Percentiles rank a stretch among this genome's conserved stretches.
These are phyloP conservation scores for Panicum miliaceum DNA, from an alignment of 176 grass and related monocot genomes.

Conservation along the genomic window DNA sequence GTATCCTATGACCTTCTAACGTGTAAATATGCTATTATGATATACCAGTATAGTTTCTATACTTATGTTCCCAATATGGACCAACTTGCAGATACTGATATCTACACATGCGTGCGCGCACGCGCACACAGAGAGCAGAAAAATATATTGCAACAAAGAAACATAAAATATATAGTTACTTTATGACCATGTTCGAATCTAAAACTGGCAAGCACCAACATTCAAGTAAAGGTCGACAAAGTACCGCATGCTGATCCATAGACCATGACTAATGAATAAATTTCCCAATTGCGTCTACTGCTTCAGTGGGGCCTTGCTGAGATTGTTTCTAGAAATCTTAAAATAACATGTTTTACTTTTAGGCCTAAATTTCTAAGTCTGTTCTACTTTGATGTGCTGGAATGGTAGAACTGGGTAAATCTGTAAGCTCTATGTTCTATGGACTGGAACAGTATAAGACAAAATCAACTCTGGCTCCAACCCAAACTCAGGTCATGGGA, in stretches of 20 bases:
- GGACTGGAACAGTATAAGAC: neutral
- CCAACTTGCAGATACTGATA: neutral
- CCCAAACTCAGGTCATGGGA: neutral
- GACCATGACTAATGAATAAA: neutral
- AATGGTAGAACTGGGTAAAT: neutral
- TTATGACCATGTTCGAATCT: neutral
- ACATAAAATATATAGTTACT: neutral
- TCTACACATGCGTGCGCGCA: too few relatives aligned
- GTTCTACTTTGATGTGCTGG: neutral
- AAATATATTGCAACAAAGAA: neutral
- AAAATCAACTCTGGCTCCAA: neutral
- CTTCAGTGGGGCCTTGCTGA: neutral
- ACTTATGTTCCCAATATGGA: neutral
- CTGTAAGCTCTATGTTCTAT: neutral
- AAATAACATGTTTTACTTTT: conserved; percentile 14
- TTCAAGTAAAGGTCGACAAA: conserved; percentile 22
- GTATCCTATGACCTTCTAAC: neutral
- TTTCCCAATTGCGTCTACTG: neutral
- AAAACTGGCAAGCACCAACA: conserved; percentile 14
- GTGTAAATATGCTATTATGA: neutral
- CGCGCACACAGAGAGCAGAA: neutral
- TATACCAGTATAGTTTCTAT: conserved; percentile 9
- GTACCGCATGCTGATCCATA: neutral
- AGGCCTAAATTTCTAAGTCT: neutral
- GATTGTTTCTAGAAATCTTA: neutral